Base-by-base conservation (phyloP, 2,329 filamentous ascomycete species). In the Sporothrix curviconia region DNA sequence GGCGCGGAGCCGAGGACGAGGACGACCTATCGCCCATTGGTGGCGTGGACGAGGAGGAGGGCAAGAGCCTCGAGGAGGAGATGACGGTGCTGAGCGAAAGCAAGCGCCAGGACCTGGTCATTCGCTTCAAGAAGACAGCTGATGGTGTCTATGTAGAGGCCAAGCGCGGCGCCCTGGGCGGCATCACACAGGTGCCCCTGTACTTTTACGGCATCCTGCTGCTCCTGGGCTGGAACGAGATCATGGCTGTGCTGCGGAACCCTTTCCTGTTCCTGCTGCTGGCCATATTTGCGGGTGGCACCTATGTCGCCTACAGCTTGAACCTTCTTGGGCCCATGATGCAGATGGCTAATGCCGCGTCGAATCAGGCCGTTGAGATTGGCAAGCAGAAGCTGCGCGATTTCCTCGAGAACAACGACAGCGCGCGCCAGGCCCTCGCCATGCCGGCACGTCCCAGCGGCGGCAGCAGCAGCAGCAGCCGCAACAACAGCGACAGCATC, bases 71-170 rank as follows among this genome's bases (percentile, higher is more conserved):
- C 22, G 92, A 96, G 67, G 94, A 97, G 70, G 94, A 99, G 74
- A 96, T 95, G 85, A 94, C 89, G 0, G 83, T 97, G n/a, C 79
- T 99, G 47, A 87, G 86, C 66, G 92, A 97, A 72, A 81, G 84
- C 63, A 96, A 96, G 75, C 83, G 89, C 60, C 89, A 95, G 69
- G 92, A 99, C 69, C 81, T 99, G 28, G 90, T 91, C 9, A 87
- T 95, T 14, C 83, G 94, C 56, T 99, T 99, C 81, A 97, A 96
- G 80, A 97, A 97, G 80, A 94, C 90, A 36, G 94, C 94, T 1
- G 94, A 99, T 69, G 94, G 92, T 7, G 92, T 99, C 4, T 99
- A 96, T 66, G 92, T 99, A 42, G 94, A 99, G 75, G 94, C 94
- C 51, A 99, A 99, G 80, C 84, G 94, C 59, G 92, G 92, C 69